Evolutionary conservation across 495 filamentous ascomycete species (phyloP).

Genomic region (Penicillium cinerascens): DNA sequence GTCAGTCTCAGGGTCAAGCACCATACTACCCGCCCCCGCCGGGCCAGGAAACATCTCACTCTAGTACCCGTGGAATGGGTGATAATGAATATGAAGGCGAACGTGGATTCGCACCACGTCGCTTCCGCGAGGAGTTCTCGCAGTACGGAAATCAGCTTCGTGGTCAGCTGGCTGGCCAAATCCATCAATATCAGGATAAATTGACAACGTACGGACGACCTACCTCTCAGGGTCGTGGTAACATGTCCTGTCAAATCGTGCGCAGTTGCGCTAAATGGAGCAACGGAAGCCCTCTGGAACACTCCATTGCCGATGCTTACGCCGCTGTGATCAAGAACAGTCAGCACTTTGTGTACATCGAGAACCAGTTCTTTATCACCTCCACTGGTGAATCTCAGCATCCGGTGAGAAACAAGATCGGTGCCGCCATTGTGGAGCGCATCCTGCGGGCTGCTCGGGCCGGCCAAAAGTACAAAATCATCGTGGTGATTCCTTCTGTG

Average conservation of each 20-base stretch:
- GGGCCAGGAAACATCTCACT: conserved; percentile 28
- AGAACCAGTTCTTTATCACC: conserved; percentile 98
- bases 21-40: conserved; percentile 37
- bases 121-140: conserved; percentile 35
- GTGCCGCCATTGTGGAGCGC: conserved; percentile 81
- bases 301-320: conserved; percentile 89
- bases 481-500: conserved; percentile 83
- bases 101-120: conserved; percentile 28
- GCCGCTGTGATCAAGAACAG: conserved; percentile 76
- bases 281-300: conserved; percentile 63
- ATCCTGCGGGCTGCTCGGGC: conserved; percentile 73
- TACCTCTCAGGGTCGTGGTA: conserved; percentile 35
- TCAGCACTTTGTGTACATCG: conserved; percentile 86
- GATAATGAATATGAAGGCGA: conserved; percentile 35
- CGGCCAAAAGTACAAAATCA: conserved; percentile 74
- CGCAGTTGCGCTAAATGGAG: conserved; percentile 74
- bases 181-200: conserved; percentile 47
- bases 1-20: conserved; percentile 15
- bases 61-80: conserved; percentile 37
- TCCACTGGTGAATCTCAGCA: conserved; percentile 72
- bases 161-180: conserved; percentile 45
- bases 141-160: conserved; percentile 37
- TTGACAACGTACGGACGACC: conserved; percentile 28
- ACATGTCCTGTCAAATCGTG: conserved; percentile 63
- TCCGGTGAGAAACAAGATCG: conserved; percentile 84